Evolutionary conservation across 2,329 filamentous ascomycete genomes (phyloP), one percentile per base, ranked within the genome.

Genomic region (Penicillium polonicum): DNA sequence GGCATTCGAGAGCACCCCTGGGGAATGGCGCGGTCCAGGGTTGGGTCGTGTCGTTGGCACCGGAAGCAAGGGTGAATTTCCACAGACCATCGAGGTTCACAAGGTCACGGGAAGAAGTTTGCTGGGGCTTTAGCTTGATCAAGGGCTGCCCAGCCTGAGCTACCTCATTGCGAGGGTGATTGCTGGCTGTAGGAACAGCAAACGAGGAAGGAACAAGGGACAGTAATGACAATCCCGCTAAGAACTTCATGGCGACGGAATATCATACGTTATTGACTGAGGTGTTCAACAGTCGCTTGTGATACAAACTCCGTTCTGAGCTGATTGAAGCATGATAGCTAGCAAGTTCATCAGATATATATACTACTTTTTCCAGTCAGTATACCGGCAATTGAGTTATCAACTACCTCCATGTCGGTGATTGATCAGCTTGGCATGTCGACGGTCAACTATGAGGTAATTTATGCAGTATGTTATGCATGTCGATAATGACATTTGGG

Each of bases 71-170:
- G 3, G 59, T 52, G 21, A 63, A 63, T 17, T 52, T 55, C 61
- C 60, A 63, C 9, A 63, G 43, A 13, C 61, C 61, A 42, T 63
- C 60, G 3, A 63, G 60, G 13, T 31, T 58, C 15, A 63, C 15
- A 19, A 63, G 57, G 1, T 63, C 61, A 48, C 53, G 29, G 3
- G 45, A 50, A 5, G 38, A 15, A 15, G 38, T 55, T 21, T 29
- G 38, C n/a, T 50, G 53, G 1, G 53, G 53, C 36, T 50, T 50
- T n/a, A 55, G 29, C 33, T 55, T 55, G 39, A 55, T 44, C 31
- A 50, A 31, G 3, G 45, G 53, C 3, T 55, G 53, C 21, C 44
- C 45, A 2, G 17, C 12, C 2, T 50, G 29, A 3, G 38, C 25
- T 9, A 29, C 2, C 3, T 38, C 45, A 21, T 38, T 36, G 31